Evolutionary conservation across 768 basidiomycete genomes (phyloP), one percentile per base, ranked within the genome.

Genomic region (Suillus subalutaceus): DNA sequence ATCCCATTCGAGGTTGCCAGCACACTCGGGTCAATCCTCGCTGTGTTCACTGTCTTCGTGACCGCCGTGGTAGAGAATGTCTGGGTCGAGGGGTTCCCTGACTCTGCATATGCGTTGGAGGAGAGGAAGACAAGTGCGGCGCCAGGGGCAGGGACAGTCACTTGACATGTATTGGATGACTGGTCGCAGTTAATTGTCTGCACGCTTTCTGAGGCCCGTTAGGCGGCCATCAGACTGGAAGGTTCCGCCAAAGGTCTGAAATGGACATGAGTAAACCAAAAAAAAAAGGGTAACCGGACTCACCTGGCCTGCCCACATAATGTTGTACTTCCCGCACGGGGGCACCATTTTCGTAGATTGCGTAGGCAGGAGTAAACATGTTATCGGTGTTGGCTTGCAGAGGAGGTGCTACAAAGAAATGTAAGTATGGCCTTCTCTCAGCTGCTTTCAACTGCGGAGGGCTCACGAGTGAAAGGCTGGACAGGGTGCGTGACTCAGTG

Each of bases 331-430:
- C 69, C 81, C 81, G 75, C 12, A 77, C 70, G 10, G 83, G 79
- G 30, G 78, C 44, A 35, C 86, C 86, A 65, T 89, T 83, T 72
- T 94, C 91, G 74, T 93, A 93, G 63, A 94, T 83, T 9, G 84
- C 90, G 70, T 86, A 88, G 1, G 83, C 44, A 74, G 80, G 75
- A 56, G 77, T 78, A 66, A 72, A 77, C 62, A 73, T 73, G 67
- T 70, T 74, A 40, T 73, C 72, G 35, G 58, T 61, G 53, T 67
- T 71, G 30, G 72, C 67, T 35, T 66, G 64, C 30, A 83, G 69
- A 4, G 84, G 83, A 2, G 83, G 83, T 2, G 84, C 77, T 78
- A 61, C 3, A 50, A 9, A 56, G 37, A n/a, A 23, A 62, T 2
- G 18, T 60, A 18, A 60, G 26, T 43, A 32, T 43, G 41, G 1